Conservation (phyloP, 371 early-diverging fungal species). For the Dipsacomyces acuminosporus region DNA sequence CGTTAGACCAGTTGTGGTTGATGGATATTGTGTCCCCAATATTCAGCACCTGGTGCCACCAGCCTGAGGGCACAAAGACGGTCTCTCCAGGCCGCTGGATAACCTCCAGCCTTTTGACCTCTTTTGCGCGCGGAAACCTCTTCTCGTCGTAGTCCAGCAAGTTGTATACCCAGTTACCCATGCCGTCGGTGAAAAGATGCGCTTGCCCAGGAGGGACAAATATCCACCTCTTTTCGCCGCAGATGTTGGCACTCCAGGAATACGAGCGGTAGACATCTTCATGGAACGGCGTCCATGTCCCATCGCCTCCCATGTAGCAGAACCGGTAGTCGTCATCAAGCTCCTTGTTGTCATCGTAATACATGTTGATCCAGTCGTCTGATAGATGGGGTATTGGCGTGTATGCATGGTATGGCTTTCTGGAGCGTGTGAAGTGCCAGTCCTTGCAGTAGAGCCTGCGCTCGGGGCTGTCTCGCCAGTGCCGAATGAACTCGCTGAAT, state of each 20-base stretch:
- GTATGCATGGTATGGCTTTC: constrained; percentile 50
- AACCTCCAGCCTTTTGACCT: constrained; percentile 40
- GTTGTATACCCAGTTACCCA: constrained; percentile 25
- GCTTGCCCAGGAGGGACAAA: constrained; percentile 63
- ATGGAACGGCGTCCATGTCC: constrained; percentile 73
- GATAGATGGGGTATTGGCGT: constrained; percentile 52
- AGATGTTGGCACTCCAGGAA: constrained; percentile 75
- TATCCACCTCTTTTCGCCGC: constrained; percentile 68
- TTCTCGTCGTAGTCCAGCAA: constrained; percentile 39
- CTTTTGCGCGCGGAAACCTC: constrained; percentile 46
- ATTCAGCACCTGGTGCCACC: constrained; percentile 73
- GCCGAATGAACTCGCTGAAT: constrained; percentile 52
- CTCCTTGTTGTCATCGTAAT: constrained; percentile 50
- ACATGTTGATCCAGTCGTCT: constrained; percentile 72
- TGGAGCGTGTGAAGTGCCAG: constrained; percentile 59
- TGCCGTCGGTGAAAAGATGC: constrained; percentile 32
- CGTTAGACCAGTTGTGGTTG: constrained; percentile 73
- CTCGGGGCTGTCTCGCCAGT: constrained; percentile 47
- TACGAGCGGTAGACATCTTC: constrained; percentile 73
- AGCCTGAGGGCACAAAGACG: constrained; percentile 68
- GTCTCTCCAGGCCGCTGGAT: constrained; percentile 62
- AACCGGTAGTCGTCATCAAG: constrained; percentile 65
- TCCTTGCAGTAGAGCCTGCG: constrained; percentile 62
- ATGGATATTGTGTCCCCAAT: constrained; percentile 68
- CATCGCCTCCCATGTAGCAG: constrained; percentile 64